phyloP scores from a whole-genome alignment of 2,329 filamentous ascomycete genomes.

The Trichoderma endophyticum region DNA sequence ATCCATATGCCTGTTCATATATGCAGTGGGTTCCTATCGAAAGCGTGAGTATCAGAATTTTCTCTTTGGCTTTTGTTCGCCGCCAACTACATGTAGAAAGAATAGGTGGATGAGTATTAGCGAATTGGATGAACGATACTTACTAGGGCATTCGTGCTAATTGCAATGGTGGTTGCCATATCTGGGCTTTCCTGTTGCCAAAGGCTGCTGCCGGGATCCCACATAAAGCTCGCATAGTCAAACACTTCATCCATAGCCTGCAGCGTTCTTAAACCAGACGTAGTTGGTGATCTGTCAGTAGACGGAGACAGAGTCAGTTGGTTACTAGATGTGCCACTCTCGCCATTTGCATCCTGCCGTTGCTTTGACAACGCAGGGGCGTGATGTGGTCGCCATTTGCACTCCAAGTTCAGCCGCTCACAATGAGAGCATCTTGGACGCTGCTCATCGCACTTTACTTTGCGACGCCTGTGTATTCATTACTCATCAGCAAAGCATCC shows the following conservation, averaged over 20 bases:
- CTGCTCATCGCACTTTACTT: slow-evolving; percentile 40
- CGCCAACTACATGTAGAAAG: not conserved
- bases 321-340: slow-evolving; percentile 15
- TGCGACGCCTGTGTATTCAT: slow-evolving; percentile 9
- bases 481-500: not conserved
- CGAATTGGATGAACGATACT: slow-evolving; percentile 11
- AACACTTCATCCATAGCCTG: slow-evolving; percentile 43
- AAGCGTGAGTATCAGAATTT: not conserved
- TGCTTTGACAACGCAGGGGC: slow-evolving; percentile 13
- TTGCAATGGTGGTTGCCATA: not conserved
- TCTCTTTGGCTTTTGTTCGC: not conserved
- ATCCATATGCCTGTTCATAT: not conserved
- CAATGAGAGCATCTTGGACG: slow-evolving; percentile 50
- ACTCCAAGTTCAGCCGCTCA: slow-evolving; percentile 50
- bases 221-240: slow-evolving; percentile 49
- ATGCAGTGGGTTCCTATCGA: not conserved
- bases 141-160: slow-evolving; percentile 17
- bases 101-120: not conserved
- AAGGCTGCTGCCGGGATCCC: slow-evolving; percentile 37
- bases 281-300: slow-evolving; percentile 29
- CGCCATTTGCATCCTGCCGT: slow-evolving; percentile 24
- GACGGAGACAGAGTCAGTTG: slow-evolving; percentile 29
- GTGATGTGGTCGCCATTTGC: slow-evolving; percentile 42
- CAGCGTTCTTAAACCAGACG: slow-evolving; percentile 26
- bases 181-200: slow-evolving; percentile 22